Evolutionary conservation across 1,284 basidiomycete species (phyloP).

Genomic region (Mycosarcoma mackinlayi): DNA sequence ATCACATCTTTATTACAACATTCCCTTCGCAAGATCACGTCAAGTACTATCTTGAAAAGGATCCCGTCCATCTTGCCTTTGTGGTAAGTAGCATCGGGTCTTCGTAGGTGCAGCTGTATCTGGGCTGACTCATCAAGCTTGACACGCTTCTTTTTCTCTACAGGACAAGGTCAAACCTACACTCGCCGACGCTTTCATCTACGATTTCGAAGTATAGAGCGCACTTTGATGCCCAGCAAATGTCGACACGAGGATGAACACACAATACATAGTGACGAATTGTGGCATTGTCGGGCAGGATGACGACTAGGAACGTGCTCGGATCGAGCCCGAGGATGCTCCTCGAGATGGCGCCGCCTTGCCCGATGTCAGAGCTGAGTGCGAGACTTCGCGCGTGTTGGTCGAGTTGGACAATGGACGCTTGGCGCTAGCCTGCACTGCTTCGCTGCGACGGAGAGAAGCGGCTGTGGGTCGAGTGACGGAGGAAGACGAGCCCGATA

Average conservation of each 20-base stretch:
- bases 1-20: constrained; percentile 51
- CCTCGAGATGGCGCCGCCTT: background rate
- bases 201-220: constrained; percentile 42
- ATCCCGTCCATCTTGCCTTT: constrained; percentile 47
- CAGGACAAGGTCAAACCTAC: constrained; percentile 37
- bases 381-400: constrained; percentile 16
- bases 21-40: constrained; percentile 39
- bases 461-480: constrained; percentile 37
- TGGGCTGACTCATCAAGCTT: background rate
- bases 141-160: background rate
- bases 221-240: background rate
- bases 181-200: constrained; percentile 42
- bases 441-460: constrained; percentile 27
- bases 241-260: background rate
- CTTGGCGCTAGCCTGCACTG: constrained; percentile 10
- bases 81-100: constrained; percentile 23
- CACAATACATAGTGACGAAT: background rate
- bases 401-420: constrained; percentile 37
- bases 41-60: constrained; percentile 46
- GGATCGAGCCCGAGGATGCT: constrained; percentile 8
- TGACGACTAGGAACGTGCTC: constrained; percentile 13
- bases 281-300: background rate
- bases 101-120: too few relatives aligned
- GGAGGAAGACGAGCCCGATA: constrained; percentile 23
- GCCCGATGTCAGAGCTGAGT: background rate